These are phyloP conservation scores for Lodderomyces beijingensis DNA, from an alignment of 1,139 yeast species.

Conservation along the genomic window DNA sequence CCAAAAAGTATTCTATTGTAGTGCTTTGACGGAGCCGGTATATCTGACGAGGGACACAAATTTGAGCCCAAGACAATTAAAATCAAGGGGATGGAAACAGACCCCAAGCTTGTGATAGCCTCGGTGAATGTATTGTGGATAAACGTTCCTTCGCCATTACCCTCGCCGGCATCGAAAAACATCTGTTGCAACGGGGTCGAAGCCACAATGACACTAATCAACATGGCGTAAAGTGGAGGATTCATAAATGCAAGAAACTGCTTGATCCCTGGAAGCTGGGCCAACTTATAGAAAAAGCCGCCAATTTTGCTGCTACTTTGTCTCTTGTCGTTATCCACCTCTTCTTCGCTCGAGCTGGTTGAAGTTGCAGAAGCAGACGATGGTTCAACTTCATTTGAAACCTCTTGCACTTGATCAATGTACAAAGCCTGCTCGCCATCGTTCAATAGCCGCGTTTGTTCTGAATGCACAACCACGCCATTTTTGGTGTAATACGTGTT, in stretches of 20 bases:
- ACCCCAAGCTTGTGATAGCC: slow-evolving; percentile 75
- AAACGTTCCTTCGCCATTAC: slow-evolving; percentile 32
- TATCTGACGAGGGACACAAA: slow-evolving; percentile 60
- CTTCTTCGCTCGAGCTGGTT: slow-evolving; percentile 3
- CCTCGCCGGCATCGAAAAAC: slow-evolving; percentile 48
- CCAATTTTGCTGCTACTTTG: not conserved
- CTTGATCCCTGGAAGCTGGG: slow-evolving; percentile 13
- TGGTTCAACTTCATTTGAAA: slow-evolving; percentile 9
- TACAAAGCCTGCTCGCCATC: slow-evolving; percentile 9
- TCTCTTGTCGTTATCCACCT: slow-evolving; percentile 1
- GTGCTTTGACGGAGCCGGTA: slow-evolving; percentile 60
- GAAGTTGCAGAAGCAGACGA: slow-evolving; percentile 2
- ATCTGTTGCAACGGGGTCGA: slow-evolving; percentile 68
- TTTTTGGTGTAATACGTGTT: slow-evolving; percentile 22
- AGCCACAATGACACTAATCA: slow-evolving; percentile 77
- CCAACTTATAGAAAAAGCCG: slow-evolving; percentile 2
- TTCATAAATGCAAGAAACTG: slow-evolving; percentile 61
- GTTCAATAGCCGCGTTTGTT: slow-evolving; percentile 10
- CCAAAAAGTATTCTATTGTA: slow-evolving; percentile 59
- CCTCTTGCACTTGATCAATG: slow-evolving; percentile 11
- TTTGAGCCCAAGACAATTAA: slow-evolving; percentile 75
- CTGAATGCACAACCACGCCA: slow-evolving; percentile 12
- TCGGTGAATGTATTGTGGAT: slow-evolving; percentile 72
- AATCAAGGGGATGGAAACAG: slow-evolving; percentile 84
- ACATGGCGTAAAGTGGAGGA: slow-evolving; percentile 94